Evolutionary conservation across 805 yeast genomes (phyloP), one percentile per base, ranked within the genome.

Genomic region (Schizosaccharomyces cryophilus): DNA sequence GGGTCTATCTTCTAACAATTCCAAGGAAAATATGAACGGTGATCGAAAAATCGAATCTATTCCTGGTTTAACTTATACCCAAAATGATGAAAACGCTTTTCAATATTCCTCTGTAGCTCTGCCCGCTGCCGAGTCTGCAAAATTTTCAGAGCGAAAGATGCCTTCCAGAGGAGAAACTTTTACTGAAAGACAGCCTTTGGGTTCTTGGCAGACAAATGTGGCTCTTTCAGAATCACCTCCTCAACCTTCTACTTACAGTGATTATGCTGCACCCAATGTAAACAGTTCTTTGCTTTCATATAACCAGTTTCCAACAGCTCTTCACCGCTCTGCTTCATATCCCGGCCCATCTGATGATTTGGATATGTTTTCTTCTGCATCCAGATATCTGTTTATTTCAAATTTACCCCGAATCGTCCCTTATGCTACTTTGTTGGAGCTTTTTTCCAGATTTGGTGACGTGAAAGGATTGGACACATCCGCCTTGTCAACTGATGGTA

Each of bases 401-500:
- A 63, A 60, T 5, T 61, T 63, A 19, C 64, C 64, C n/a, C 17
- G 42, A 6, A 31, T 29, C 21, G 60, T 47, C n/a, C 64, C 63
- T 31, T 64, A 61, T 26, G 30, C 61, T 24, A 30, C 51, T n/a
- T 24, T 63, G 17, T 51, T 60, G 15, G 64, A 63, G 51, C 35
- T 62, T 19, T 63, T 63, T 62, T 62, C 62, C 31, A 54, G 35
- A 9, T 21, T 35, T 6, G 47, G 42, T 11, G 60, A 35, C 21
- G 60, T 56, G 19, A 56, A 30, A 21, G 56, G 56, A 7, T 19
- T 51, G 21, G 56, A 51, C 35, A 51, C 56, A 26, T 51, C 56
- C 15, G 21, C 42, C n/a, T 31, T 56, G n/a, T 40, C 47, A 15
- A 40, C 47, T 7, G 60, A 65, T 55, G 68, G 67, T 15, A 58